phyloP scores from a whole-genome alignment of 2,329 filamentous ascomycete species.

The Proliferodiscus dingleyae region DNA sequence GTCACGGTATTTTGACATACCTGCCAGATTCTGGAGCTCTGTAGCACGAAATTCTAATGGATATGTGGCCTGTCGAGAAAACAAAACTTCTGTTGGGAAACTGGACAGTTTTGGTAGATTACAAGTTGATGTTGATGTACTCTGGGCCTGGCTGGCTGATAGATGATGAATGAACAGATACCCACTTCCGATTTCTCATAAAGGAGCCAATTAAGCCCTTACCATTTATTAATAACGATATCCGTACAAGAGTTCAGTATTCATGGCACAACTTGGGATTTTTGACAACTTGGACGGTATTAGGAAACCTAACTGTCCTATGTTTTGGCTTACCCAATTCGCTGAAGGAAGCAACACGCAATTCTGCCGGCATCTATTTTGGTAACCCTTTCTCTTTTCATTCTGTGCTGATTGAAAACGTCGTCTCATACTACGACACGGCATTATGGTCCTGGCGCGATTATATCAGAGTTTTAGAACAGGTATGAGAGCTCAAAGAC shows the following conservation, averaged over 20 bases:
- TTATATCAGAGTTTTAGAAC: slow-evolving; percentile 31
- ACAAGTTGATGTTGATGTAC: too few relatives aligned
- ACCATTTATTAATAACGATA: background rate
- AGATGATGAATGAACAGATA: background rate
- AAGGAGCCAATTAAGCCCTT: background rate
- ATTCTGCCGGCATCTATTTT: background rate
- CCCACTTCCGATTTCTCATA: background rate
- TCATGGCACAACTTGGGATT: background rate
- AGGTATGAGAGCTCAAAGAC: background rate
- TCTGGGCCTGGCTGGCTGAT: too few relatives aligned
- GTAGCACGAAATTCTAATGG: too few relatives aligned
- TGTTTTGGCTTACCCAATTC: background rate
- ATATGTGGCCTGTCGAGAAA: too few relatives aligned
- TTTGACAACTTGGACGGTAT: background rate
- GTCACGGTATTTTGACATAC: too few relatives aligned
- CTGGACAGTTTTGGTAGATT: too few relatives aligned
- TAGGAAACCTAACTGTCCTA: background rate
- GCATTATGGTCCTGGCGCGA: slow-evolving; percentile 39
- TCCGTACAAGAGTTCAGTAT: too few relatives aligned
- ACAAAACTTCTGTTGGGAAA: too few relatives aligned
- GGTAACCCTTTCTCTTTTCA: slow-evolving; percentile 36
- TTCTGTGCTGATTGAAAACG: slow-evolving; percentile 26
- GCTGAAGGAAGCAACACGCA: background rate
- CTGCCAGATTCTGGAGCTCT: too few relatives aligned
- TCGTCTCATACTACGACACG: slow-evolving; percentile 31